These are phyloP conservation scores for Symmetrospora coprosmae DNA, from an alignment of 768 basidiomycete genomes.

Conservation along the genomic window DNA sequence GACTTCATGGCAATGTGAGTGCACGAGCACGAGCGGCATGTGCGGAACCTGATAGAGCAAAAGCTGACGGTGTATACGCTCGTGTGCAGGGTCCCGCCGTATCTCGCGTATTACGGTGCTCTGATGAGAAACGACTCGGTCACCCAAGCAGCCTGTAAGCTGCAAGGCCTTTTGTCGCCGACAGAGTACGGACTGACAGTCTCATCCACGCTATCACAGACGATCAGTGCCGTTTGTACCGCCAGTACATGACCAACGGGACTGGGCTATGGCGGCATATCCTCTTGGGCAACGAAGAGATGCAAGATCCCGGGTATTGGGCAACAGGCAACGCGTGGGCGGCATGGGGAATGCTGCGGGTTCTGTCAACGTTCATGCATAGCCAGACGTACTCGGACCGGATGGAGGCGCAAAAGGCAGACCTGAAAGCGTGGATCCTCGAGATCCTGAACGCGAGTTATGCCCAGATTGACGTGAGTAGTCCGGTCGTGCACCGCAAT, in stretches of 20 bases:
- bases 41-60: too few species aligned
- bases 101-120: conserved; percentile 65
- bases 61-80: not conserved
- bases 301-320: conserved; percentile 54
- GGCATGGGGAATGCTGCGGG: conserved; percentile 70
- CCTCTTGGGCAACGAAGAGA: conserved; percentile 44
- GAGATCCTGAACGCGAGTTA: conserved; percentile 30
- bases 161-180: not conserved
- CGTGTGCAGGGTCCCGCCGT: conserved; percentile 35
- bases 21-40: not conserved
- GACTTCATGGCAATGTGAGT: conserved; percentile 42
- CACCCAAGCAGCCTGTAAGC: conserved; percentile 43
- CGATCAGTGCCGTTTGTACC: conserved; percentile 58
- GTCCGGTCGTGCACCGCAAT: not conserved
- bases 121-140: conserved; percentile 48
- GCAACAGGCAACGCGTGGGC: conserved; percentile 74
- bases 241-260: conserved; percentile 45
- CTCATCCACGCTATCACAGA: conserved; percentile 36
- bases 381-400: conserved; percentile 43
- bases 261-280: conserved; percentile 61
- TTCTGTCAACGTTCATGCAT: conserved; percentile 57
- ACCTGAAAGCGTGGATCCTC: conserved; percentile 33
- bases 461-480: conserved; percentile 17
- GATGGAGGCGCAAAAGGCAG: conserved; percentile 29
- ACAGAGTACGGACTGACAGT: not conserved